Percentiles rank a stretch among this genome's conserved stretches.
phyloP scores from a whole-genome alignment of 495 filamentous ascomycete species.

The Daldinia childiae region DNA sequence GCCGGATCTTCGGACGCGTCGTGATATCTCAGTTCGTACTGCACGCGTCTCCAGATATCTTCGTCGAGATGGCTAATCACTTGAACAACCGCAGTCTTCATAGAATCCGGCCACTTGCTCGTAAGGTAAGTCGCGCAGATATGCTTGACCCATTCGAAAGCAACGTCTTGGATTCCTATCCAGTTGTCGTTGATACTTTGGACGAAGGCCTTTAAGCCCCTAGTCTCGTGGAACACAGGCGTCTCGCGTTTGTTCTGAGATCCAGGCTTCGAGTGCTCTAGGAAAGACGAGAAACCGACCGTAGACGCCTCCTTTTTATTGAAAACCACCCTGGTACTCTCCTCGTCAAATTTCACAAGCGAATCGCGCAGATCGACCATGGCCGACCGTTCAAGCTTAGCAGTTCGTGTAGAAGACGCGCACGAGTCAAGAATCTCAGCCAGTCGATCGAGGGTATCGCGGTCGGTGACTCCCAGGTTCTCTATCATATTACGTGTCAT shows the following conservation, averaged over 20 bases:
- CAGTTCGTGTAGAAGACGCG: constrained; percentile 55
- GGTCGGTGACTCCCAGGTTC: constrained; percentile 69
- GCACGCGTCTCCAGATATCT: constrained; percentile 66
- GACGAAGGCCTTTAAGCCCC: constrained; percentile 66
- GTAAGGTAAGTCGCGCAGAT: constrained; percentile 69
- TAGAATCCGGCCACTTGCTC: constrained; percentile 73
- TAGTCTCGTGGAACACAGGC: constrained; percentile 63
- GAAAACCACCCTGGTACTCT: constrained; percentile 53
- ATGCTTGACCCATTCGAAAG: constrained; percentile 70
- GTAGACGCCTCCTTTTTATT: constrained; percentile 54
- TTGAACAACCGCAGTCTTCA: constrained; percentile 76
- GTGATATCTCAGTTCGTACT: constrained; percentile 53
- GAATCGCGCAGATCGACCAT: constrained; percentile 55
- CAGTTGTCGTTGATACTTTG: constrained; percentile 62
- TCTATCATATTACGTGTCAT: constrained; percentile 72
- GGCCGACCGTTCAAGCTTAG: constrained; percentile 51
- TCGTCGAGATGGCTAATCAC: constrained; percentile 74
- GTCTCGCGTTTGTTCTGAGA: constrained; percentile 61
- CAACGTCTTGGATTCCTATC: constrained; percentile 69
- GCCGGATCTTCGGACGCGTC: constrained; percentile 36
- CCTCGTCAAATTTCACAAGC: constrained; percentile 54
- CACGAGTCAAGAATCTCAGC: constrained; percentile 64
- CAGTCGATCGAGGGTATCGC: constrained; percentile 59
- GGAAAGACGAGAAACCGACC: constrained; percentile 72
- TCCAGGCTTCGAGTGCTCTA: constrained; percentile 77